A percentile compares a stretch with the other conserved stretches of the same genome.
Conservation (phyloP, 2,329 filamentous ascomycete genomes). For the Trichoderma sp. region DNA sequence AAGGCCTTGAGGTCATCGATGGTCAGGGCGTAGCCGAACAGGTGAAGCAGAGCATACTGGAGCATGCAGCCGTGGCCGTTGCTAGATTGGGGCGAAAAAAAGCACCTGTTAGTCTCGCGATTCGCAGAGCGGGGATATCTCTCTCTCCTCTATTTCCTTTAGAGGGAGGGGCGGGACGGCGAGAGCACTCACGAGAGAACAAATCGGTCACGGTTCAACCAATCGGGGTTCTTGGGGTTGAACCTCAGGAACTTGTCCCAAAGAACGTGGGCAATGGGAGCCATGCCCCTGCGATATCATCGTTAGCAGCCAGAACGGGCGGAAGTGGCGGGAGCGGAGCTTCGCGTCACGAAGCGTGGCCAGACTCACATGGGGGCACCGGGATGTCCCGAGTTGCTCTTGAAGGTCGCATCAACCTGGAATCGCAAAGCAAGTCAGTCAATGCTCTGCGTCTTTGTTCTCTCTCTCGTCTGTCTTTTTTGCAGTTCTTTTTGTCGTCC, state of each 20-base stretch:
- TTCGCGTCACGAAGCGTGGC: neutral
- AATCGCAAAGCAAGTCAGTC: conserved; percentile 27
- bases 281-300: conserved; percentile 63
- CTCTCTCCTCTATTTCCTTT: neutral
- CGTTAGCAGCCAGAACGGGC: conserved; percentile 25
- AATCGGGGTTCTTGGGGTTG: conserved; percentile 98
- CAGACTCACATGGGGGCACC: conserved; percentile 85
- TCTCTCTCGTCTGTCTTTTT: neutral
- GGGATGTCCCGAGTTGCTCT: conserved; percentile 96
- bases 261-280: conserved; percentile 91
- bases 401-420: conserved; percentile 94
- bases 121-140: neutral
- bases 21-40: conserved; percentile 84
- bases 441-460: conserved; percentile 2
- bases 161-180: neutral
- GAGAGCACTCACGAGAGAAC: conserved; percentile 84
- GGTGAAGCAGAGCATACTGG: conserved; percentile 95
- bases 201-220: conserved; percentile 97
- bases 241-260: conserved; percentile 99
- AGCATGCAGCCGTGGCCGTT: conserved; percentile 99
- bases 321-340: conserved; percentile 23
- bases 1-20: conserved; percentile 95
- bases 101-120: neutral
- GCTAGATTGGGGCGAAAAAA: conserved; percentile 44
- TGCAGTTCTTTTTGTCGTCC: neutral